Conservation (phyloP, 192 early-diverging fungal species). For the Umbelopsis ramanniana region DNA sequence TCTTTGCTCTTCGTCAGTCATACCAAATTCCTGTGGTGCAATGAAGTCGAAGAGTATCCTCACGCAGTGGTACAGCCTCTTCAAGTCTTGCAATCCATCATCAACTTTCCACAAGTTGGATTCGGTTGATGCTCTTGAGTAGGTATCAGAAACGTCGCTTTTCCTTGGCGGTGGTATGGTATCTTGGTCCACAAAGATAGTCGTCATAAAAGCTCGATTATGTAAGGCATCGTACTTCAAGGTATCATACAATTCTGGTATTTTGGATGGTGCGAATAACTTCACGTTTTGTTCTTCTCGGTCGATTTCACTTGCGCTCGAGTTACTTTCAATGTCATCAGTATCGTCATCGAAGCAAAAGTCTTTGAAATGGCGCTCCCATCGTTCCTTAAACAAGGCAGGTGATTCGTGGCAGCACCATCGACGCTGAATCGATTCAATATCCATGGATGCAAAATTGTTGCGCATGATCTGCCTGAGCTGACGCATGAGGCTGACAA, state of each 20-base stretch:
- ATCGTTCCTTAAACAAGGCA: conserved; percentile 87
- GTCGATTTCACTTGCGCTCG: conserved; percentile 16
- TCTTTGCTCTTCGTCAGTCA: conserved; percentile 79
- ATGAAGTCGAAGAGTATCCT: conserved; percentile 93
- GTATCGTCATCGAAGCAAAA: conserved; percentile 59
- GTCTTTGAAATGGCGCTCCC: conserved; percentile 93
- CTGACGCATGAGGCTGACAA: conserved; percentile 68
- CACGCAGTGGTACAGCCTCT: conserved; percentile 77
- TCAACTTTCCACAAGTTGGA: not conserved
- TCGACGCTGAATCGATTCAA: conserved; percentile 68
- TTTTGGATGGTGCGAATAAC: conserved; percentile 78
- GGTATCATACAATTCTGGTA: conserved; percentile 93
- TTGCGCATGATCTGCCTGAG: conserved; percentile 77
- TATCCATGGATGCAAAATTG: conserved; percentile 65
- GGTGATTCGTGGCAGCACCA: conserved; percentile 95
- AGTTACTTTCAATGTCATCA: conserved; percentile 23
- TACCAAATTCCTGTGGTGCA: conserved; percentile 92
- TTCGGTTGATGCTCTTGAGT: conserved; percentile 2
- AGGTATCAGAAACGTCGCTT: not conserved
- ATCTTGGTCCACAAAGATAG: conserved; percentile 57
- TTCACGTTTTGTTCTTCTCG: conserved; percentile 22
- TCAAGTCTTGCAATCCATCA: conserved; percentile 30
- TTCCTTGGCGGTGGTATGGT: not conserved
- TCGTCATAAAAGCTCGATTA: conserved; percentile 84
- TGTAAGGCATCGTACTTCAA: conserved; percentile 96